Evolutionary conservation across 2,329 filamentous ascomycete species (phyloP), one percentile per base, ranked within the genome.

Genomic region (Cercospora zeina): DNA sequence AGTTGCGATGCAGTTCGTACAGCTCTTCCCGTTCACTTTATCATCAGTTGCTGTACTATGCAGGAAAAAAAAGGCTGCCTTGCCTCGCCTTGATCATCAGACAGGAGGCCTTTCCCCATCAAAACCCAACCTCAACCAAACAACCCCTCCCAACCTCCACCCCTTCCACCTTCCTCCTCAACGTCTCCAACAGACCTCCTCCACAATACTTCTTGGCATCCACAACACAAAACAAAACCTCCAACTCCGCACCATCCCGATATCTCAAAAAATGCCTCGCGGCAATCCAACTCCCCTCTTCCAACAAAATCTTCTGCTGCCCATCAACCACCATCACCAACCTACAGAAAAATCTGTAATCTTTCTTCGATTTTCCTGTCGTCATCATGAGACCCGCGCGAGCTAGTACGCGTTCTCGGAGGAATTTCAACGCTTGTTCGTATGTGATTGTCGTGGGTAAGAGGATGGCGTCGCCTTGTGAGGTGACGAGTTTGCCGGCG

Each of bases 261-360:
- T 45, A 49, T 27, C 55, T 19, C 58, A 65, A 61, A 14, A 65
- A 37, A 27, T 58, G 37, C 21, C 54, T 58, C 54, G 63, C 63
- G 37, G 63, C 61, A 10, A 39, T n/a, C 63, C 63, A 65, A n/a
- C 50, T 63, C 8, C 61, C 63, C 8, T 58, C 21, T 33, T 65
- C 61, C 7, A 65, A 39, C 49, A 65, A n/a, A 7, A 65, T 54
- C 21, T n/a, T 54, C 21, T n/a, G n/a, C 7, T 63, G 53, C 4
- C 27, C 33, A 1, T 58, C 36, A 9, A 39, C 21, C 21, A 53
- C 11, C 8, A 58, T 13, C 8, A 21, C 39, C 7, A 61, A n/a
- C 21, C 58, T 47, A 36, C 62, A 63, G 27, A 63, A 63, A 47
- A 63, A 61, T 4, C 53, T 54, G 16, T 30, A 19, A 2, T 16